Base-by-base conservation (phyloP, 179 eudicot genomes). In the Heliamphora pulchella region DNA sequence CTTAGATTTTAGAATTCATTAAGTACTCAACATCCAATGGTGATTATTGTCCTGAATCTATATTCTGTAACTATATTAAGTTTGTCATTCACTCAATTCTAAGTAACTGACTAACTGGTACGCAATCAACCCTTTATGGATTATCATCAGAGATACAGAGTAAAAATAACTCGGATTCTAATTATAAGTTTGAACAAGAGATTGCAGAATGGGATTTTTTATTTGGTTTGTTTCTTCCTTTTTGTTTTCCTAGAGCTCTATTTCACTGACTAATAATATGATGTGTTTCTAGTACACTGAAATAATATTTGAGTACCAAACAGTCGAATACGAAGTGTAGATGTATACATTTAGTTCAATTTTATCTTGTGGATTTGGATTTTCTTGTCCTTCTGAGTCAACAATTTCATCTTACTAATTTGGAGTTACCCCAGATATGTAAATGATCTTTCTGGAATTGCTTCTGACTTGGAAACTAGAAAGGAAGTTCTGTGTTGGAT, bases 21-120 rank as follows among this genome's bases (percentile, higher is more conserved):
- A 55, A 71, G 46, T 51, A 31, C 8, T 51, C 61, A 5, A 9
- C 8, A 6, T 18, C 41, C 39, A 41, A 53, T 41, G 9, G 10
- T 44, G 79, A 44, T 59, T 71, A 15, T 58, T 81, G 71, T 68
- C 75, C 65, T 81, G 64, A 59, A 69, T 70, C 31, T 31, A 31
- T 31, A 31, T 31, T 31, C 63, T 59, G 11, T 57, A 39, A 44
- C 18, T 61, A 14, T 15, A 22, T 77, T 22, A 22, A 48, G 71
- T 78, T 77, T 67, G 62, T 55, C 65, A 48, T 48, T 46, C 10
- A 2, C 79, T 76, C 57, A 61, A 76, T 4, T 59, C 54, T 44
- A 39, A 2, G 54, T 9, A 43, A 1, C 9, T 31, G 31, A 31
- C 31, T 64, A 67, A 67, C 50, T 68, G 44, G n/a, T 43, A 41